phyloP scores from a whole-genome alignment of 1,284 basidiomycete genomes.

The Cryptococcus amylolentus region DNA sequence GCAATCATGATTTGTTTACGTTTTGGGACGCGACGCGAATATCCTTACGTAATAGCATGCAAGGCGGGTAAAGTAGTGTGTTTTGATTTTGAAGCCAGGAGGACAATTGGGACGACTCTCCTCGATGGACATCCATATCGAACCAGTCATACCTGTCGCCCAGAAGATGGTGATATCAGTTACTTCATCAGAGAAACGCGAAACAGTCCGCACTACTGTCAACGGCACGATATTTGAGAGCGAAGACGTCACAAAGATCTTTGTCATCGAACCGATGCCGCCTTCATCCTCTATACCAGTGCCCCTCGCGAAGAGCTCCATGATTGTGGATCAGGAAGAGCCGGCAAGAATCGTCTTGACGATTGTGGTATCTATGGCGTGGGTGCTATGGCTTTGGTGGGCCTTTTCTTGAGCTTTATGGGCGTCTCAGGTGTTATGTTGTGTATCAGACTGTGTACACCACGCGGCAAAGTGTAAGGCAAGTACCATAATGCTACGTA shows the following conservation, averaged over 20 bases:
- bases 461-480: neutral
- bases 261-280: conserved; percentile 22
- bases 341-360: no score
- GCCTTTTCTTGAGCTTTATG: conserved; percentile 5
- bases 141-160: neutral
- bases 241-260: conserved; percentile 21
- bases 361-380: conserved; percentile 1
- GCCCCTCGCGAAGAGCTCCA: no score
- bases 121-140: no score
- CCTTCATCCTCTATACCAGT: neutral
- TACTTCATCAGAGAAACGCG: conserved; percentile 12
- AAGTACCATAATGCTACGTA: neutral
- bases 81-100: no score
- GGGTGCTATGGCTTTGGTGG: conserved; percentile 18
- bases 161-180: conserved; percentile 20
- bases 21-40: no score
- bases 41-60: no score
- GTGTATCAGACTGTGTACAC: neutral
- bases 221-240: conserved; percentile 16
- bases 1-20: no score
- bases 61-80: no score
- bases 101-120: no score
- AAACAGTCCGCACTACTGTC: conserved; percentile 10
- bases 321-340: no score
- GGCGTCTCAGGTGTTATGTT: neutral